Conservation (phyloP, 345 rosid species). For the Gossypium mustelinum region DNA sequence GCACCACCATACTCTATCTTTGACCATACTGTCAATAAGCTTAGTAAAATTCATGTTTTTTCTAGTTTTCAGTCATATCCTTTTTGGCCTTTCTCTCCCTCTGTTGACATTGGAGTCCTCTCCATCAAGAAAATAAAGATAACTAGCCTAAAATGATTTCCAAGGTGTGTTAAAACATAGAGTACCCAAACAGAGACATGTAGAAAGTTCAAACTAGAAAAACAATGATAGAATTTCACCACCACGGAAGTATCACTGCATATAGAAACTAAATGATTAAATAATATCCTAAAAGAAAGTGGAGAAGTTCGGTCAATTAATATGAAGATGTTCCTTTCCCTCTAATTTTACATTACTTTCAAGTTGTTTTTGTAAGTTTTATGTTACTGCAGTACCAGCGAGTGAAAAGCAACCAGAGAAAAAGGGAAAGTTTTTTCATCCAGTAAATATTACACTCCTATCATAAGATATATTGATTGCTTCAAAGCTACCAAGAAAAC, state of each 20-base stretch:
- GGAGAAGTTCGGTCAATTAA: not conserved
- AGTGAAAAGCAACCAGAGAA: not conserved
- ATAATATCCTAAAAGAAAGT: not conserved
- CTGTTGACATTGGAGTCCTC: not conserved
- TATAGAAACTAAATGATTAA: not conserved
- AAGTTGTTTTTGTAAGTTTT: not conserved
- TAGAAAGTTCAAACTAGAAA: not conserved
- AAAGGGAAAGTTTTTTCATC: not conserved
- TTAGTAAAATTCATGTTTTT: not conserved
- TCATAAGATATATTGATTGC: not conserved
- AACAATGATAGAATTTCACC: not conserved
- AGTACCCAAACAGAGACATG: not conserved
- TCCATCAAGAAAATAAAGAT: not conserved
- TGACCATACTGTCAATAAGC: not conserved
- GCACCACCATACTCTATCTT: not conserved
- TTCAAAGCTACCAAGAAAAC: slow-evolving; percentile 9
- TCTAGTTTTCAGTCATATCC: not conserved
- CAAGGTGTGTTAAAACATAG: not conserved
- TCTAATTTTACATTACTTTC: not conserved
- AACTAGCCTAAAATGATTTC: not conserved
- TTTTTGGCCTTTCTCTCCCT: not conserved
- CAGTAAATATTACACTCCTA: not conserved
- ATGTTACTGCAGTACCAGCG: not conserved
- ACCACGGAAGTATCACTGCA: not conserved
- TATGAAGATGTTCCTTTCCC: not conserved